Evolutionary conservation across 768 basidiomycete species (phyloP).

Genomic region (Trametes gibbosa): DNA sequence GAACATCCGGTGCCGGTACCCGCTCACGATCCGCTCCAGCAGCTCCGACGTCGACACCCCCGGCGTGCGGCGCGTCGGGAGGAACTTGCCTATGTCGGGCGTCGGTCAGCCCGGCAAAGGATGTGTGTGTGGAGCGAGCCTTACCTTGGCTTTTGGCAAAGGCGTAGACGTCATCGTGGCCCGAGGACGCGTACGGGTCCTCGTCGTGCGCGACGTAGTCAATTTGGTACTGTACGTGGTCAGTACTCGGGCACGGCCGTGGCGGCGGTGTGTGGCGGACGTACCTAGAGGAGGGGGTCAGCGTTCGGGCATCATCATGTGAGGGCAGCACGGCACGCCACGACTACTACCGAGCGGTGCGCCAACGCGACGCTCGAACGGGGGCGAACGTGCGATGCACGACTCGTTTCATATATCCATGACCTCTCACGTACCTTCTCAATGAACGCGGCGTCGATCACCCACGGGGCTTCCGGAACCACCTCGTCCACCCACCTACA

Average conservation of each 20-base stretch:
- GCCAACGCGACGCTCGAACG: too few species aligned
- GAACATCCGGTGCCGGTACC: constrained; percentile 82
- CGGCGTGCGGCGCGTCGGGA: constrained; percentile 93
- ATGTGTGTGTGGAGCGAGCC: constrained; percentile 19
- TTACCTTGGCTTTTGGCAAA: constrained; percentile 78
- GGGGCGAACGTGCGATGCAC: background rate
- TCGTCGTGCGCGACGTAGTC: constrained; percentile 99
- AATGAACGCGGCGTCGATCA: constrained; percentile 77
- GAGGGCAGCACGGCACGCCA: background rate
- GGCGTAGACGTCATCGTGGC: constrained; percentile 81
- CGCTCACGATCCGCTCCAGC: constrained; percentile 85
- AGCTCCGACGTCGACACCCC: constrained; percentile 93
- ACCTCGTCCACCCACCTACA: constrained; percentile 98
- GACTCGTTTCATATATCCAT: too few species aligned
- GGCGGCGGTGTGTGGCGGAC: background rate
- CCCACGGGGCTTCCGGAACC: constrained; percentile 88
- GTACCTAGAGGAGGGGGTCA: constrained; percentile 8
- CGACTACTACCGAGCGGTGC: too few species aligned
- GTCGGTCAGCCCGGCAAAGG: too few species aligned
- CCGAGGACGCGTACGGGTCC: constrained; percentile 76
- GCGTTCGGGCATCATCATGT: background rate
- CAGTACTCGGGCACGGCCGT: too few species aligned
- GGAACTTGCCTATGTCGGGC: constrained; percentile 70
- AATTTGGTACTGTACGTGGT: constrained; percentile 54
- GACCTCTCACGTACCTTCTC: constrained; percentile 42